Percentiles rank a stretch among this genome's conserved stretches.
Evolutionary conservation across 306 rosid species (phyloP).

Genomic region (Dryas octopetala): DNA sequence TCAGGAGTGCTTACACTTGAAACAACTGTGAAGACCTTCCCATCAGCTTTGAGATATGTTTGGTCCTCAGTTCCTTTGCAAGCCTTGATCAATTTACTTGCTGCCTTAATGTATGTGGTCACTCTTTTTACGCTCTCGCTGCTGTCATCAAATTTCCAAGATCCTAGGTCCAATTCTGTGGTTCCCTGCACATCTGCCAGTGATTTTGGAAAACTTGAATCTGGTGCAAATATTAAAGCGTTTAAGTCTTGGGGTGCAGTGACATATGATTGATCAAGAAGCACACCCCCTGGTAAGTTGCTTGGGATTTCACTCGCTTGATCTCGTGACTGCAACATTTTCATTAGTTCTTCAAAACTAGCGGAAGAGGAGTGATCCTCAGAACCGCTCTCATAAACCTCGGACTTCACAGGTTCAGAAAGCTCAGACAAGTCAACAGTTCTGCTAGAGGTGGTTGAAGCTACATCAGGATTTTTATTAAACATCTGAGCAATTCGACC

Average conservation of each 20-base stretch:
- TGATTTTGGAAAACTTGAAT: constrained; percentile 55
- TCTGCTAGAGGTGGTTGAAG: constrained; percentile 38
- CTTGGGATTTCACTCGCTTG: constrained; percentile 63
- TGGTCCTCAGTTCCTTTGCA: constrained; percentile 82
- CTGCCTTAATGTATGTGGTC: constrained; percentile 66
- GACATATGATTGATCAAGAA: constrained; percentile 73
- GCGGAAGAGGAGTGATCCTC: constrained; percentile 59
- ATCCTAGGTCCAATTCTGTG: constrained; percentile 55
- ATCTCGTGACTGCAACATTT: constrained; percentile 53
- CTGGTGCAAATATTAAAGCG: constrained; percentile 56
- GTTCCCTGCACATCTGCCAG: constrained; percentile 70
- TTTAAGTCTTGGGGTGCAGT: constrained; percentile 68
- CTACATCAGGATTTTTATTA: constrained; percentile 48
- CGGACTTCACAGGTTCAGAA: constrained; percentile 43
- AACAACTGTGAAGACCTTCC: constrained; percentile 63
- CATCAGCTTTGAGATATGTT: constrained; percentile 79
- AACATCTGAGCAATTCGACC: constrained; percentile 74
- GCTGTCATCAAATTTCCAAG: constrained; percentile 70
- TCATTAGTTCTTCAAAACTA: constrained; percentile 65
- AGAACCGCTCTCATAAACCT: constrained; percentile 38
- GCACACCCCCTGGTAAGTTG: constrained; percentile 82
- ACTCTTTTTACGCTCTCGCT: constrained; percentile 57
- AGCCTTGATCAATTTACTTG: constrained; percentile 74
- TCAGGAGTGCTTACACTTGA: constrained; percentile 78
- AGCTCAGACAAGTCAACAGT: constrained; percentile 45